Evolutionary conservation across 495 filamentous ascomycete genomes (phyloP).

Genomic region (Neurospora sp.): DNA sequence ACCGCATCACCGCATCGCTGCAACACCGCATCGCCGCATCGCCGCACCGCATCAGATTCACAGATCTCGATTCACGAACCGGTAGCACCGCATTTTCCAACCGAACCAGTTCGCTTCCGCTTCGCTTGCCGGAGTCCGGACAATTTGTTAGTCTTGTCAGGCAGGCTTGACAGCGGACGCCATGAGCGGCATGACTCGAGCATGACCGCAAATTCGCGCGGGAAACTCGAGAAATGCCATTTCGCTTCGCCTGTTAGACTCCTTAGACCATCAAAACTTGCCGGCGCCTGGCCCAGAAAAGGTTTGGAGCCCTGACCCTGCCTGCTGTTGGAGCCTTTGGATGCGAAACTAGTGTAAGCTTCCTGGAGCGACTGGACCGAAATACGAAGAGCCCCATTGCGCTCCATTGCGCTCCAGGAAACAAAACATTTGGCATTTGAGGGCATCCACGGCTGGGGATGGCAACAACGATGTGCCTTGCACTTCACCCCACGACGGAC

Average conservation of each 20-base stretch:
- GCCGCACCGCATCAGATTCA: background rate
- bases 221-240: background rate
- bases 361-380: no score
- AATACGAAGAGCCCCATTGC: no score
- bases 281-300: no score
- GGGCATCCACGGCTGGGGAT: background rate
- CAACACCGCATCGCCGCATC: no score
- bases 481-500: no score
- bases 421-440: background rate
- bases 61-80: background rate
- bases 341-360: no score
- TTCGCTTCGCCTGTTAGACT: background rate
- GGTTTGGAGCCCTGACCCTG: background rate
- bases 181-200: background rate
- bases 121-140: background rate
- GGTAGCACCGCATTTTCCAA: background rate
- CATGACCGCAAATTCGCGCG: background rate
- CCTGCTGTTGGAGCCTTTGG: background rate
- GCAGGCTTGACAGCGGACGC: no score
- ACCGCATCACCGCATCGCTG: background rate
- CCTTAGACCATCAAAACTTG: no score
- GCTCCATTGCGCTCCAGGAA: no score
- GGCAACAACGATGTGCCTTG: background rate
- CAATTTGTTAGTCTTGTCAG: background rate
- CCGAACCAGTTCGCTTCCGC: background rate